Conservation (phyloP, 805 yeast species). For the Zygosaccharomyces bisporus region DNA sequence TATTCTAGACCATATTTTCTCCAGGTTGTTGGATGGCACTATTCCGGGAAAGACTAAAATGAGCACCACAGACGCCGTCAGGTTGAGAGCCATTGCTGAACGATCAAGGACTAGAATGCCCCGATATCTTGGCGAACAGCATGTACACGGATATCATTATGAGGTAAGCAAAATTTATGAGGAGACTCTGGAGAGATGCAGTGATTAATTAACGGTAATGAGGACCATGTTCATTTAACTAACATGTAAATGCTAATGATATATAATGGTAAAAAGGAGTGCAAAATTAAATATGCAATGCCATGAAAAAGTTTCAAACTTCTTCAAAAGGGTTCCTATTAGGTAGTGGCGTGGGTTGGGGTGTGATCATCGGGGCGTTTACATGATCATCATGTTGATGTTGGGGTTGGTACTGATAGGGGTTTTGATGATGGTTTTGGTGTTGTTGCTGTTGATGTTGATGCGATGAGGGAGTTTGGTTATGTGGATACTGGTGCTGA, state of each 20-base stretch:
- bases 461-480: constrained; percentile 16
- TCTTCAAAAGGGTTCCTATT: constrained; percentile 23
- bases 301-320: background rate
- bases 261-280: background rate
- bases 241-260: constrained; percentile 2
- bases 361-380: constrained; percentile 23
- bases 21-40: constrained; percentile 37
- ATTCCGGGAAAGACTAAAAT: constrained; percentile 37
- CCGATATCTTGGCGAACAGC: constrained; percentile 33
- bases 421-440: constrained; percentile 4
- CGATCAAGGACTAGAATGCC: constrained; percentile 46
- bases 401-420: constrained; percentile 3
- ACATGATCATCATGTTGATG: constrained; percentile 11
- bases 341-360: constrained; percentile 17
- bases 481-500: constrained; percentile 11
- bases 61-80: constrained; percentile 48
- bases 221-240: background rate
- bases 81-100: constrained; percentile 51
- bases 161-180: constrained; percentile 46
- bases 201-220: constrained; percentile 7
- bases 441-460: constrained; percentile 12
- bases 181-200: constrained; percentile 39
- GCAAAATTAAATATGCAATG: constrained; percentile 1
- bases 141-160: constrained; percentile 42
- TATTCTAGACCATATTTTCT: constrained; percentile 42